Percentiles rank a stretch among this genome's conserved stretches.
Evolutionary conservation across 495 filamentous ascomycete genomes (phyloP).

Genomic region (Penicillium ucsense): DNA sequence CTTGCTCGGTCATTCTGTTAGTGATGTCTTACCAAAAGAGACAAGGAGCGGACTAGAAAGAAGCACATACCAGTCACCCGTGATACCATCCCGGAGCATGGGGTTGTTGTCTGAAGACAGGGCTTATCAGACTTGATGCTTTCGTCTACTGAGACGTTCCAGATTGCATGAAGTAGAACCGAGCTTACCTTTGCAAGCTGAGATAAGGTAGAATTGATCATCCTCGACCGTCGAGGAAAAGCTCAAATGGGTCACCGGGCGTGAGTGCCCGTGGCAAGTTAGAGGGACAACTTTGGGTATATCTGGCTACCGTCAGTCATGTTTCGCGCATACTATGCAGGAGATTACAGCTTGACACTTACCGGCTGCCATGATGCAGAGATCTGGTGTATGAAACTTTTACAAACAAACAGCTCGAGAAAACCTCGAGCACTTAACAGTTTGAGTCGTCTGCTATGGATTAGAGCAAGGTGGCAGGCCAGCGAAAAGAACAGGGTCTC

Average conservation of each 20-base stretch:
- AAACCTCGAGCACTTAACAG: no score
- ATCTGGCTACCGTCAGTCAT: conserved; percentile 23
- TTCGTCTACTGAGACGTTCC: not conserved
- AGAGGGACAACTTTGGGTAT: conserved; percentile 73
- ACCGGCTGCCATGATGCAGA: conserved; percentile 9
- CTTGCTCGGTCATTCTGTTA: conserved; percentile 23
- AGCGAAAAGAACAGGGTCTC: not conserved
- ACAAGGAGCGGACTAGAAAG: not conserved
- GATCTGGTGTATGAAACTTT: no score
- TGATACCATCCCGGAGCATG: conserved; percentile 94
- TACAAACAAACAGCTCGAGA: no score
- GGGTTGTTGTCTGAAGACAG: conserved; percentile 72
- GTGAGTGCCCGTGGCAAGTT: conserved; percentile 95
- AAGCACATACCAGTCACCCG: conserved; percentile 73
- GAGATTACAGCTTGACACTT: not conserved
- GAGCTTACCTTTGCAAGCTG: conserved; percentile 85
- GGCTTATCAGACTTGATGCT: not conserved
- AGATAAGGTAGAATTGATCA: conserved; percentile 86
- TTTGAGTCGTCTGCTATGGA: not conserved
- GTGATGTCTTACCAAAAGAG: conserved; percentile 1
- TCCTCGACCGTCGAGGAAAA: conserved; percentile 85
- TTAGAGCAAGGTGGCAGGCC: not conserved
- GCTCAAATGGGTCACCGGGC: conserved; percentile 87
- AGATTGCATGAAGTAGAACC: not conserved
- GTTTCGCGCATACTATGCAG: not conserved